phyloP scores from a whole-genome alignment of 31 red algal species.

The Asparagopsis taxiformis region DNA sequence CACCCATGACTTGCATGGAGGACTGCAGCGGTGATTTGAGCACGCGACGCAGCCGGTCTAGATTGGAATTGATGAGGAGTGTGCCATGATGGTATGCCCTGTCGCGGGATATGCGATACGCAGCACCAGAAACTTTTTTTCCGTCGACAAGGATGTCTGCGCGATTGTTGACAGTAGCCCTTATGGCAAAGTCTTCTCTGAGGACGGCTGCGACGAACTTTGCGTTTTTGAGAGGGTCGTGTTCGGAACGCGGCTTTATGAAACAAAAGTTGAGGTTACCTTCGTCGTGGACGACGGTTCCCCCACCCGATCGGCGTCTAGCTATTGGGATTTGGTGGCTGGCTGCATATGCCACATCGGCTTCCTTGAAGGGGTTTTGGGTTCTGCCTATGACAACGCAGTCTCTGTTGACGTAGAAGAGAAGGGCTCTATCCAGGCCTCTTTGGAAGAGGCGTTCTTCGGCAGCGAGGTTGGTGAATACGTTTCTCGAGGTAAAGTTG shows the following conservation, averaged over 20 bases:
- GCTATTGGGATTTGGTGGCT: conserved; percentile 30
- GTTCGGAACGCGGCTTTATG: conserved; percentile 39
- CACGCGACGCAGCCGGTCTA: conserved; percentile 31
- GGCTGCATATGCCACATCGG: conserved; percentile 32
- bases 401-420: conserved; percentile 81
- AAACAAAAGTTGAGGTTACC: conserved; percentile 88
- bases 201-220: conserved; percentile 58
- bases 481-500: conserved; percentile 31
- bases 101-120: conserved; percentile 77
- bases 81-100: conserved; percentile 88
- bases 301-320: conserved; percentile 84
- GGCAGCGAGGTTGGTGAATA: conserved; percentile 76
- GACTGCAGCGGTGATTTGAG: conserved; percentile 34
- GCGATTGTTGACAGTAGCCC: conserved; percentile 31
- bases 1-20: conserved; percentile 34
- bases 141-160: conserved; percentile 67
- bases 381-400: conserved; percentile 81
- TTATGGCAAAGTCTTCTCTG: conserved; percentile 34
- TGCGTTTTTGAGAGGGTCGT: conserved; percentile 27
- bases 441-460: conserved; percentile 71
- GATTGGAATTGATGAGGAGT: conserved; percentile 70
- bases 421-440: conserved; percentile 15
- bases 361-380: conserved; percentile 86
- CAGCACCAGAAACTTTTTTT: conserved; percentile 79
- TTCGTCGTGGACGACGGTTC: conserved; percentile 88